Conservation (phyloP, 2,329 filamentous ascomycete species). For the Lecanosticta acicola region DNA sequence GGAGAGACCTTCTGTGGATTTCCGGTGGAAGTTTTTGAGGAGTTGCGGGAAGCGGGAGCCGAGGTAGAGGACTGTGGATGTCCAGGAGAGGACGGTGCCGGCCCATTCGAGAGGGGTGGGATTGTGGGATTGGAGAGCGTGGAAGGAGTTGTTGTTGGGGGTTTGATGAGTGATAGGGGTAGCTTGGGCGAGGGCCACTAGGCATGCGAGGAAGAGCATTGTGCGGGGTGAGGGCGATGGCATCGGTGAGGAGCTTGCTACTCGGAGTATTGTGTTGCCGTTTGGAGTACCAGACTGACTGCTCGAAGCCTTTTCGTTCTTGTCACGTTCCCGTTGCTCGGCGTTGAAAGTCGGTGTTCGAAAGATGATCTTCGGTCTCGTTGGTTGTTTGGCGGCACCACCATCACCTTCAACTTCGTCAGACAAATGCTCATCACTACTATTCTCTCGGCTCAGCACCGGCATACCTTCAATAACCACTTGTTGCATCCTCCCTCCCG, state of each 20-base stretch:
- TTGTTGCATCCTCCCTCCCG: slow-evolving; percentile 22
- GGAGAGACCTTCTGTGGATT: slow-evolving; percentile 59
- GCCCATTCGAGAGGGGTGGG: slow-evolving; percentile 38
- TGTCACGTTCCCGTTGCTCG: slow-evolving; percentile 15
- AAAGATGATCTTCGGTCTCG: slow-evolving; percentile 28
- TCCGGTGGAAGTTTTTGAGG: slow-evolving; percentile 58
- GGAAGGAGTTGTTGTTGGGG: not conserved
- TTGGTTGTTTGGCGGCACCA: slow-evolving; percentile 9
- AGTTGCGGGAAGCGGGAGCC: slow-evolving; percentile 59
- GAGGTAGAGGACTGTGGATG: slow-evolving; percentile 53
- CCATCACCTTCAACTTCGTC: slow-evolving; percentile 15
- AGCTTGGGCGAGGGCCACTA: slow-evolving; percentile 41
- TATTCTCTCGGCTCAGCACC: slow-evolving; percentile 10
- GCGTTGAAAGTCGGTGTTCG: slow-evolving; percentile 27
- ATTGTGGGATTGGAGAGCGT: slow-evolving; percentile 11
- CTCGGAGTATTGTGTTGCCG: slow-evolving; percentile 25
- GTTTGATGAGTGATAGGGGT: slow-evolving; percentile 28
- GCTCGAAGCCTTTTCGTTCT: slow-evolving; percentile 23
- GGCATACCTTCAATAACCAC: slow-evolving; percentile 32
- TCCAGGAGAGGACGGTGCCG: slow-evolving; percentile 52
- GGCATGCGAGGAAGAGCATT: slow-evolving; percentile 42
- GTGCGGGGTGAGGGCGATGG: slow-evolving; percentile 44
- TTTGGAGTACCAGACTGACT: slow-evolving; percentile 21
- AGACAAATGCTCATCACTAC: slow-evolving; percentile 5
- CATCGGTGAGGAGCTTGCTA: slow-evolving; percentile 35